Evolutionary conservation across 2,329 filamentous ascomycete species (phyloP), one percentile per base, ranked within the genome.

Genomic region (Aureobasidium leucospermi): DNA sequence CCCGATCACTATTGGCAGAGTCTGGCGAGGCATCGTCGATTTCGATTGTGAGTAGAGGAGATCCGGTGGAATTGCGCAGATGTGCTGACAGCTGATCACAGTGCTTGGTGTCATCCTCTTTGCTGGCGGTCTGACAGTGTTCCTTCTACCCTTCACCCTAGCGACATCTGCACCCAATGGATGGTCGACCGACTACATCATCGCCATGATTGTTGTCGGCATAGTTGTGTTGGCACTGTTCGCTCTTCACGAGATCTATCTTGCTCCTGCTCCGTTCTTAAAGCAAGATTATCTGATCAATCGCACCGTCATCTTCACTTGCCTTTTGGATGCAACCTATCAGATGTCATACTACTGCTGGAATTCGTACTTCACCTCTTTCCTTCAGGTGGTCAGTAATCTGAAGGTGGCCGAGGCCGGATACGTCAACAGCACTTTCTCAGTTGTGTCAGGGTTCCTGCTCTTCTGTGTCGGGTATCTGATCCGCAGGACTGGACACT

Each of bases 131-230:
- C 80, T 87, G 65, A 77, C 81, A 0, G 72, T 88, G 9, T 83
- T 90, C 67, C 75, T 90, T 15, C 79, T 91, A 5, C 85, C 87
- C 0, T 84, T 91, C 69, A 85, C 77, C 13, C 76, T 90, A n/a
- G 65, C 64, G 45, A 65, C 57, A 15, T 74, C 70, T 59, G 67
- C 68, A 9, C 29, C 69, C 61, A 16, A 67, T 1, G 64, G 65
- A 29, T 76, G 74, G 73, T 63, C 66, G 6, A 70, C 70, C 2
- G 63, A 63, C 3, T 70, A 71, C 61, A 74, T 78, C 62, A 73
- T 76, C 61, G 69, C 70, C 60, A 73, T 75, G 66, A 68, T 75
- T 15, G 67, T 75, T n/a, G 59, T 74, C 8, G 74, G 73, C 3
- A 59, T 74, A 46, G 31, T 70, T 1, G 62, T 71, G 13, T 68